Evolutionary conservation across 1,139 yeast species (phyloP).

Genomic region (Lodderomyces margitis): DNA sequence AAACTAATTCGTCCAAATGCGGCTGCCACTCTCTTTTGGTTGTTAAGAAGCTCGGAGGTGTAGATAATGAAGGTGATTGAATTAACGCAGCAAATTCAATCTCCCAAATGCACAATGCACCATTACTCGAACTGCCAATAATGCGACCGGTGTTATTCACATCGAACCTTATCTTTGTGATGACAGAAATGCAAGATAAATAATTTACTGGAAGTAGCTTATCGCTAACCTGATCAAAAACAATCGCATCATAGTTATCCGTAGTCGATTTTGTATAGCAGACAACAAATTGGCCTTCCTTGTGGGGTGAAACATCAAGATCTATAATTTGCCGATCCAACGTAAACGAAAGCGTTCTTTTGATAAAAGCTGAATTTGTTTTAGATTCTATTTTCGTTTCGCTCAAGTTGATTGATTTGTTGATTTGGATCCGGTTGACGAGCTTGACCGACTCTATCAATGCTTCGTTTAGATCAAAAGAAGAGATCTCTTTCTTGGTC

Average conservation of each 20-base stretch:
- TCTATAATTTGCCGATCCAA: constrained; percentile 24
- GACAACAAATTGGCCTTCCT: constrained; percentile 16
- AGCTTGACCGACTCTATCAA: constrained; percentile 13
- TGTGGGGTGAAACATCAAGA: constrained; percentile 42
- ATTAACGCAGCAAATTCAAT: constrained; percentile 14
- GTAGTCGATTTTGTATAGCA: not conserved
- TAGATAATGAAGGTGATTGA: constrained; percentile 25
- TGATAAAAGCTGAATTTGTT: constrained; percentile 3
- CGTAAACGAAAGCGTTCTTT: not conserved
- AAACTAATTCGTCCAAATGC: constrained; percentile 6
- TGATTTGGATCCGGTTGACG: constrained; percentile 11
- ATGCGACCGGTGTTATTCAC: constrained; percentile 26
- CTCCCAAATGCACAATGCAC: constrained; percentile 43
- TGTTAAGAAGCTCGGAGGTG: not conserved
- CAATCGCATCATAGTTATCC: constrained; percentile 29
- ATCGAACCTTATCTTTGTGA: constrained; percentile 44
- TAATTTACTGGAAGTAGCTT: constrained; percentile 44
- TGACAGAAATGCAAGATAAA: constrained; percentile 40
- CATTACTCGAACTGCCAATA: constrained; percentile 39
- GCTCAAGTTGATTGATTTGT: constrained; percentile 10
- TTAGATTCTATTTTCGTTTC: constrained; percentile 1
- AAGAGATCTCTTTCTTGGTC: constrained; percentile 7
- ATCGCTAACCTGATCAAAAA: constrained; percentile 22
- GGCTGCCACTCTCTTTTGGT: constrained; percentile 4
- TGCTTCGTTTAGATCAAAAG: constrained; percentile 11